These are phyloP conservation scores for Oemleria cerasiformis DNA, from an alignment of 306 rosid genomes.

Conservation along the genomic window DNA sequence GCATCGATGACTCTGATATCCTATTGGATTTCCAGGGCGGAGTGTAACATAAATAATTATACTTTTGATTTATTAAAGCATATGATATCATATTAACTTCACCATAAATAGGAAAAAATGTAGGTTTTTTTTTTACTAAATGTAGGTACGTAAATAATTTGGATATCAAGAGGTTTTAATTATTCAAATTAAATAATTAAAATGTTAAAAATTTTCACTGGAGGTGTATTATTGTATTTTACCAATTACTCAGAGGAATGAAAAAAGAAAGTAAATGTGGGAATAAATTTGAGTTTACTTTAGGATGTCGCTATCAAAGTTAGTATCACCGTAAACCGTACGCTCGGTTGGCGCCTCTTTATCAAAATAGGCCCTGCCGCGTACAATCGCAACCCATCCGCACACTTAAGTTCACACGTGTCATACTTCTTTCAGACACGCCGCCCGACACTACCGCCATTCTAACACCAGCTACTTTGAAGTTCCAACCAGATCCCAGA, in stretches of 20 bases:
- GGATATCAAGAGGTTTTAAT: no score
- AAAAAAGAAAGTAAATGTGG: background rate
- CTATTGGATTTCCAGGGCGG: no score
- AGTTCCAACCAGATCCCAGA: conserved; percentile 7
- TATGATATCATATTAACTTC: no score
- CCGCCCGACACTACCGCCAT: conserved; percentile 3
- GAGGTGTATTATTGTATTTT: no score
- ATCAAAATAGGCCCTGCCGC: conserved; percentile 3
- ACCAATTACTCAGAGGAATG: background rate
- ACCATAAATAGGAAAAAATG: no score
- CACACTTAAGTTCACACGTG: background rate
- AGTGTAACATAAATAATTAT: no score
- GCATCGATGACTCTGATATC: no score
- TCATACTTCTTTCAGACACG: background rate
- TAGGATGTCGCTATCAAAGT: conserved; percentile 5
- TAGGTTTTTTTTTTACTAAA: no score
- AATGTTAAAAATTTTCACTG: no score
- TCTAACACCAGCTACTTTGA: background rate
- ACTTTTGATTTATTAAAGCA: no score
- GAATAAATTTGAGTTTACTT: background rate
- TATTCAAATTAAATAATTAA: no score
- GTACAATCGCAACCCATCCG: background rate
- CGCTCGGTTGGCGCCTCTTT: background rate
- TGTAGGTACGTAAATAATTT: no score
- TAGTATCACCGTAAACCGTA: conserved; percentile 14